Evolutionary conservation across 495 filamentous ascomycete species (phyloP).

Genomic region (Alectoria sarmentosa): DNA sequence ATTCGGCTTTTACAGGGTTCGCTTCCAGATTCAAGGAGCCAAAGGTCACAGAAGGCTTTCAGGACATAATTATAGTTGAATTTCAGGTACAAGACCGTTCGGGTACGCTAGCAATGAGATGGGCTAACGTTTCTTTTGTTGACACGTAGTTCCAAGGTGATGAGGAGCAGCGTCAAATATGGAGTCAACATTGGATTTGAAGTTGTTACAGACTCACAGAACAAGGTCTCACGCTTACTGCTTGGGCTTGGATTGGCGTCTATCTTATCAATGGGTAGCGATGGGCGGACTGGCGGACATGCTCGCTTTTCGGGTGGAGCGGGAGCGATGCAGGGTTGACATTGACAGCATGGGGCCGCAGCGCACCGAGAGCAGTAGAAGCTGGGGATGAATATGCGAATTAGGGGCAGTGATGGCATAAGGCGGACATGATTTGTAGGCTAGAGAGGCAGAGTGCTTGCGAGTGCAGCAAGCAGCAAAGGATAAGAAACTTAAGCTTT

Average conservation of each 20-base stretch:
- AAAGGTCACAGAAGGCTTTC: constrained; percentile 69
- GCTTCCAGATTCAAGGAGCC: constrained; percentile 63
- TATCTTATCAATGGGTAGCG: neutral
- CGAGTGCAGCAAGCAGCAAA: neutral
- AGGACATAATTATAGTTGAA: constrained; percentile 62
- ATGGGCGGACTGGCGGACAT: neutral
- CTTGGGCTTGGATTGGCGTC: neutral
- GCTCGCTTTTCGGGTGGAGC: neutral
- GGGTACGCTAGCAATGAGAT: constrained; percentile 12
- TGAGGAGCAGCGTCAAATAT: constrained; percentile 50
- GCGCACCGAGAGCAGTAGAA: neutral
- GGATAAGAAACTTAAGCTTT: constrained; percentile 7
- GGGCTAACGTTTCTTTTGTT: constrained; percentile 14
- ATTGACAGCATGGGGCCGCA: neutral
- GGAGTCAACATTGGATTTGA: constrained; percentile 68
- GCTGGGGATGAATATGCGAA: neutral
- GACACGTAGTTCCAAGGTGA: constrained; percentile 47
- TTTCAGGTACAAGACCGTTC: constrained; percentile 47
- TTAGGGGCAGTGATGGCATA: neutral
- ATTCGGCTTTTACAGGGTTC: constrained; percentile 72
- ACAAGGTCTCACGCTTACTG: neutral
- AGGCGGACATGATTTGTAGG: neutral
- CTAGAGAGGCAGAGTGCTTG: neutral
- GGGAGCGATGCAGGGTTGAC: neutral
- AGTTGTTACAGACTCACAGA: neutral